Evolutionary conservation across 495 filamentous ascomycete species (phyloP).

Genomic region (Trichoderma gamsii): DNA sequence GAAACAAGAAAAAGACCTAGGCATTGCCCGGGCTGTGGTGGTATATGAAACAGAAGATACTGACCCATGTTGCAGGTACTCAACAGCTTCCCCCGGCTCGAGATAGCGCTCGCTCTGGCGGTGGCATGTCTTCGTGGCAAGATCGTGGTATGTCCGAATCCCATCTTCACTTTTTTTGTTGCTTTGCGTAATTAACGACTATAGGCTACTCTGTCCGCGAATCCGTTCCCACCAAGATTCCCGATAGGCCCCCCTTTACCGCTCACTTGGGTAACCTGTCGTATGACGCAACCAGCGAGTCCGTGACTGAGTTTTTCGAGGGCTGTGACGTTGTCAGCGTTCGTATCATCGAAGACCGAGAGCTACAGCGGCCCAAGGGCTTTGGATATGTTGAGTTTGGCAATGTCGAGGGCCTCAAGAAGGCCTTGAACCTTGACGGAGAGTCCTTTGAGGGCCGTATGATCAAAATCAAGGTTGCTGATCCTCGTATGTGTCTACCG

Average conservation of each 20-base stretch:
- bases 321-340: slow-evolving; percentile 82
- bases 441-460: slow-evolving; percentile 75
- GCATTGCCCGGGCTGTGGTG: neutral
- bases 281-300: slow-evolving; percentile 77
- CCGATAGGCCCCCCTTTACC: slow-evolving; percentile 86
- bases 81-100: slow-evolving; percentile 37
- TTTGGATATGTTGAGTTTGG: slow-evolving; percentile 97
- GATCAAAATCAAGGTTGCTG: slow-evolving; percentile 67
- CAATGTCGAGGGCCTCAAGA: slow-evolving; percentile 81
- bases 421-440: slow-evolving; percentile 76
- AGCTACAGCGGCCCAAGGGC: slow-evolving; percentile 87
- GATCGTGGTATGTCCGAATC: slow-evolving; percentile 30
- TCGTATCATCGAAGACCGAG: slow-evolving; percentile 90
- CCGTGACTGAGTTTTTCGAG: slow-evolving; percentile 77
- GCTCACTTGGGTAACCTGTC: slow-evolving; percentile 94
- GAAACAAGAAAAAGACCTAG: neutral
- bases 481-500: slow-evolving; percentile 35
- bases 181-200: neutral
- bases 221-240: slow-evolving; percentile 65
- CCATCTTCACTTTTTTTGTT: neutral
- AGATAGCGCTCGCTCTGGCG: slow-evolving; percentile 30
- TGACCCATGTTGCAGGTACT: slow-evolving; percentile 29
- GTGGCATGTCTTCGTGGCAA: slow-evolving; percentile 28
- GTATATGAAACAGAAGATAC: neutral
- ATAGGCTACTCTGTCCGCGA: slow-evolving; percentile 66